Evolutionary conservation across 2,329 filamentous ascomycete genomes (phyloP).

Genomic region (Mycogone perniciosa): DNA sequence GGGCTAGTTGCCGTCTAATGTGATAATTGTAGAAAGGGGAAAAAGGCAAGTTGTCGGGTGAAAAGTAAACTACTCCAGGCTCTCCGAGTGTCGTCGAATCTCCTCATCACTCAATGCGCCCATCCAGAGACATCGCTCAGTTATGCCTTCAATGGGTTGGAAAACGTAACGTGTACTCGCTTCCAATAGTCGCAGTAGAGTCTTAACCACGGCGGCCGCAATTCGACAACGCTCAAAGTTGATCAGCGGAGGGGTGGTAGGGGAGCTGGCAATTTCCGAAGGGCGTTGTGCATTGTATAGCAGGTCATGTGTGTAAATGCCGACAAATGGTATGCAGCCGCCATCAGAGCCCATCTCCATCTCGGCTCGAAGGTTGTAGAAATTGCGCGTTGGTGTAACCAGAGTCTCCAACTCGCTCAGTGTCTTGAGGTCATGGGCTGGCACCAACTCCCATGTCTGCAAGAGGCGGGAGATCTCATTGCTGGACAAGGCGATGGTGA

Average conservation of each 20-base stretch:
- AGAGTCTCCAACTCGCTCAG: constrained; percentile 64
- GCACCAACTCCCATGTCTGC: constrained; percentile 66
- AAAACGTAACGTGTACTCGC: constrained; percentile 70
- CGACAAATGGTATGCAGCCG: constrained; percentile 79
- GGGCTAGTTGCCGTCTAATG: constrained; percentile 1
- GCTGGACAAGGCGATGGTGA: constrained; percentile 69
- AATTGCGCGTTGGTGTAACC: constrained; percentile 72
- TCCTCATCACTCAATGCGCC: constrained; percentile 70
- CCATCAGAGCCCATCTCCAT: constrained; percentile 65
- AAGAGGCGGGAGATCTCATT: constrained; percentile 63
- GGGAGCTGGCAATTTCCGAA: constrained; percentile 63
- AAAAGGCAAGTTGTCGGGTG: background rate
- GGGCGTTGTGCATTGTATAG: constrained; percentile 77
- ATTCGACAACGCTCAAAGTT: constrained; percentile 80
- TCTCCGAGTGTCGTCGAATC: constrained; percentile 52
- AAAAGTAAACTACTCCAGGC: constrained; percentile 34
- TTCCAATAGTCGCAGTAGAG: constrained; percentile 69
- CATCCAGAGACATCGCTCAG: constrained; percentile 81
- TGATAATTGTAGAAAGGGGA: constrained; percentile 1
- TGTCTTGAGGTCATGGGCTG: constrained; percentile 56
- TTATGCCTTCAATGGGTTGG: constrained; percentile 67
- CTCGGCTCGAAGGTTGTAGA: constrained; percentile 67
- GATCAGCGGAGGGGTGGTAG: constrained; percentile 60
- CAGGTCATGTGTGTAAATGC: constrained; percentile 76
- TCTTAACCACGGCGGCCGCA: constrained; percentile 72